Conservation (phyloP, 306 rosid species). For the Astragalus glycyphyllos region DNA sequence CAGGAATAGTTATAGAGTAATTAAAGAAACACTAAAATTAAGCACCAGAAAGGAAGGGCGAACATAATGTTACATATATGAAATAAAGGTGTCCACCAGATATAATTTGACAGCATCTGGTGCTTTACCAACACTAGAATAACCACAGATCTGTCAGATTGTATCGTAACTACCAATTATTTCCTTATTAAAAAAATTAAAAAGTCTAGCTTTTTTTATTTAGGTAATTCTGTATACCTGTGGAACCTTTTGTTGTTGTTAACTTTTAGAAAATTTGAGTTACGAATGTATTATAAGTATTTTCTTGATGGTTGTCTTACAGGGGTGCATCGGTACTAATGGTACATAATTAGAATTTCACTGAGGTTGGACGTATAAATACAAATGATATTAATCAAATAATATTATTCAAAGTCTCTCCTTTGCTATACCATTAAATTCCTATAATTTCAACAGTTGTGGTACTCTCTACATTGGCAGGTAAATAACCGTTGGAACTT, state of each 20-base stretch:
- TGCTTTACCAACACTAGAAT: slow-evolving; percentile 1
- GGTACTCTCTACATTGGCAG: background rate
- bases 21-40: slow-evolving; percentile 30
- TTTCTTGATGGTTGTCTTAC: background rate
- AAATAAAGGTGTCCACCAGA: slow-evolving; percentile 12
- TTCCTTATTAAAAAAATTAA: background rate
- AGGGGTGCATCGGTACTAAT: background rate
- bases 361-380: slow-evolving; percentile 6
- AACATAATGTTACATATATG: slow-evolving; percentile 8
- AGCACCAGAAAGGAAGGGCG: slow-evolving; percentile 22
- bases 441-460: slow-evolving; percentile 3
- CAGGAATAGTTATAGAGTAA: slow-evolving; percentile 39
- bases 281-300: background rate
- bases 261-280: slow-evolving; percentile 1
- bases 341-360: slow-evolving; percentile 4
- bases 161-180: slow-evolving; percentile 8
- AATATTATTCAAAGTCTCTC: no score
- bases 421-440: background rate
- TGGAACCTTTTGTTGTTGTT: slow-evolving; percentile 6
- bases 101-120: slow-evolving; percentile 24
- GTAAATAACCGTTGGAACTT: slow-evolving; percentile 1
- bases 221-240: background rate
- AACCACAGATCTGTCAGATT: background rate
- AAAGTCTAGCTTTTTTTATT: slow-evolving; percentile 11
- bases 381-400: slow-evolving; percentile 13